These are phyloP conservation scores for Kwoniella sp. DNA, from an alignment of 768 basidiomycete genomes.

Conservation along the genomic window DNA sequence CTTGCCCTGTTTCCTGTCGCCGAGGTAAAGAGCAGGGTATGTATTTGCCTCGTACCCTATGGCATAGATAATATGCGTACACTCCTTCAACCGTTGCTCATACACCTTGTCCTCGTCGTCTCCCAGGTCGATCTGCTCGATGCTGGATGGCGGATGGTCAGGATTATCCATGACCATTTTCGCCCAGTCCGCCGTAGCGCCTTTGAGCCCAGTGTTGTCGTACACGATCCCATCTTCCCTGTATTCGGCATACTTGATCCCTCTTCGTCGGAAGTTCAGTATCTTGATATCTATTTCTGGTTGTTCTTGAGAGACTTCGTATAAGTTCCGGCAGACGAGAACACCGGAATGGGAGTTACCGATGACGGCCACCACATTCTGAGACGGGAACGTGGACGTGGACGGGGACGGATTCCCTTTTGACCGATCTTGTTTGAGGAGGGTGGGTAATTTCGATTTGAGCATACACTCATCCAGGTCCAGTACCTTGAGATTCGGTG, in stretches of 20 bases:
- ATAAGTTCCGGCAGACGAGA: constrained; percentile 34
- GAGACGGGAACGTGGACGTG: too few species aligned
- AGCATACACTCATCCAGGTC: constrained; percentile 37
- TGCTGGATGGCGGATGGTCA: not conserved
- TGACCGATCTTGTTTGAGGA: constrained; percentile 23
- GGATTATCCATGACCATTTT: constrained; percentile 23
- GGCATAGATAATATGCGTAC: constrained; percentile 40
- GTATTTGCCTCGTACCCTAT: constrained; percentile 32
- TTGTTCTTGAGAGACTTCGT: constrained; percentile 17
- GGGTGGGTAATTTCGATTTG: constrained; percentile 19
- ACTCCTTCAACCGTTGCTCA: constrained; percentile 20
- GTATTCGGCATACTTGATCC: constrained; percentile 36
- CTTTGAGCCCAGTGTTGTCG: constrained; percentile 43
- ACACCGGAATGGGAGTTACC: constrained; percentile 44
- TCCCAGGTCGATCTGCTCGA: constrained; percentile 29
- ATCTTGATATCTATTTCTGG: constrained; percentile 20
- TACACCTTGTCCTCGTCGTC: constrained; percentile 21
- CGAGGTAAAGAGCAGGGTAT: constrained; percentile 22
- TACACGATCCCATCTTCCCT: constrained; percentile 37
- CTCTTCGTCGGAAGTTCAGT: constrained; percentile 31
- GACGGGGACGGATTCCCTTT: too few species aligned
- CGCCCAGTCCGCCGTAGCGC: constrained; percentile 36
- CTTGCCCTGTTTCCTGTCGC: not conserved
- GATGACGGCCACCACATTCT: constrained; percentile 30
- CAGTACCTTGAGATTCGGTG: constrained; percentile 17